These are phyloP conservation scores for Ascochyta pisi DNA, from an alignment of 2,329 filamentous ascomycete species.

Conservation along the genomic window DNA sequence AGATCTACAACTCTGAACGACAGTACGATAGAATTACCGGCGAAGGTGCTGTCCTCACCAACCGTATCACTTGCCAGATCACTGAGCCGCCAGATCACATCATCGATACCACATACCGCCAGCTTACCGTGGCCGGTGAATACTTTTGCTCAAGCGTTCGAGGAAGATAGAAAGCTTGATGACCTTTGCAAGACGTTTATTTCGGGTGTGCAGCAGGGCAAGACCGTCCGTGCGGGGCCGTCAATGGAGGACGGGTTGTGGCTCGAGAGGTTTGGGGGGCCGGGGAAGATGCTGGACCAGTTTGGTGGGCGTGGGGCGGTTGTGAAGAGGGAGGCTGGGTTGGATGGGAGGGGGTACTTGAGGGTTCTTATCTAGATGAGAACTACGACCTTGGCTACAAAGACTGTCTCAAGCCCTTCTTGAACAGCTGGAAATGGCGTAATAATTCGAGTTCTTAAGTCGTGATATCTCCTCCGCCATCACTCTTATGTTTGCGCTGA, in stretches of 20 bases:
- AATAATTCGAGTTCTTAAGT: neutral
- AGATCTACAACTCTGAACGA: neutral
- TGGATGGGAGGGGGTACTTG: conserved; percentile 7
- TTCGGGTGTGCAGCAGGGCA: neutral
- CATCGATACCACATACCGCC: neutral
- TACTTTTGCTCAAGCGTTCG: neutral
- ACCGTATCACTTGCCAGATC: neutral
- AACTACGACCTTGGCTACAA: neutral
- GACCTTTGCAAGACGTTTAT: neutral
- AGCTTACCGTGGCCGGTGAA: neutral
- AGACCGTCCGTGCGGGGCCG: neutral
- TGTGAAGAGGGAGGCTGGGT: conserved; percentile 2
- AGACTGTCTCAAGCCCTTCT: neutral
- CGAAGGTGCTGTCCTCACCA: neutral
- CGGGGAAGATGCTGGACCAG: neutral
- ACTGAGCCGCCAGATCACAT: neutral
- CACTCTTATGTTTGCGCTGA: too few relatives aligned
- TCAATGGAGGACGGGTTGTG: conserved; percentile 1
- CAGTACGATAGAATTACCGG: neutral
- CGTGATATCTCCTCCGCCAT: too few relatives aligned
- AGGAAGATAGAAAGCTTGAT: neutral
- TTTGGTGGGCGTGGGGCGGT: neutral
- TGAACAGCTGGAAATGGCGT: neutral
- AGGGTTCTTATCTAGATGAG: conserved; percentile 6
- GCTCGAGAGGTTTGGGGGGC: conserved; percentile 14